Evolutionary conservation across 2,329 filamentous ascomycete genomes (phyloP), one percentile per base, ranked within the genome.

Genomic region (Fonsecaea pedrosoi): DNA sequence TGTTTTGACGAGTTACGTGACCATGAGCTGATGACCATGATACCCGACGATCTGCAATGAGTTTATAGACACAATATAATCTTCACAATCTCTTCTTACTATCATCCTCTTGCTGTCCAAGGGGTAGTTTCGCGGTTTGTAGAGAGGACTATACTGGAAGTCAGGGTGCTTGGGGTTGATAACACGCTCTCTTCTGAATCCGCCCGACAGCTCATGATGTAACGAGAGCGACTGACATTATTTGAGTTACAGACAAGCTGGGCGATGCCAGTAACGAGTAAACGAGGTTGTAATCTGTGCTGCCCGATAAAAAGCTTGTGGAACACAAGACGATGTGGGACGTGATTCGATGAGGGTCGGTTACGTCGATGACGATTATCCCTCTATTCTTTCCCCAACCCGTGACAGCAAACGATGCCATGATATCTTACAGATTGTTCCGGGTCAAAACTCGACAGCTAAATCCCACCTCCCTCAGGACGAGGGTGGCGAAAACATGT

Each of bases 401-500:
- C 18, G 4, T 25, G 4, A 50, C 40, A 42, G 40, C 40, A 42
- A n/a, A 42, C 15, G 4, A 18, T n/a, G 40, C 40, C 40, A 42
- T 42, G 4, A 13, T 42, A n/a, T n/a, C 40, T 42, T 42, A 1
- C 18, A n/a, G 15, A n/a, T 21, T 21, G 25, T 50, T 13, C 4
- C 18, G 37, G 21, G 21, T 12, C 18, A 21, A 10, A 8, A 25
- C 25, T 50, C 21, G 18, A 10, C 45, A 3, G 4, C 25, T 7
- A 12, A 13, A 35, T n/a, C 30, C 10, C 12, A 34, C 25, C 56
- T 10, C 15, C 21, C 38, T 45, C 42, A 60, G 10, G n/a, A 7
- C 30, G 18, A 32, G 25, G 12, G 32, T 10, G 34, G n/a, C 21
- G 54, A 34, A n/a, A 65, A 12, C 18, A 77, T 77, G 75, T 76